phyloP scores from a whole-genome alignment of 2,329 filamentous ascomycete species.

The Zelopaecilomyces penicillatus region DNA sequence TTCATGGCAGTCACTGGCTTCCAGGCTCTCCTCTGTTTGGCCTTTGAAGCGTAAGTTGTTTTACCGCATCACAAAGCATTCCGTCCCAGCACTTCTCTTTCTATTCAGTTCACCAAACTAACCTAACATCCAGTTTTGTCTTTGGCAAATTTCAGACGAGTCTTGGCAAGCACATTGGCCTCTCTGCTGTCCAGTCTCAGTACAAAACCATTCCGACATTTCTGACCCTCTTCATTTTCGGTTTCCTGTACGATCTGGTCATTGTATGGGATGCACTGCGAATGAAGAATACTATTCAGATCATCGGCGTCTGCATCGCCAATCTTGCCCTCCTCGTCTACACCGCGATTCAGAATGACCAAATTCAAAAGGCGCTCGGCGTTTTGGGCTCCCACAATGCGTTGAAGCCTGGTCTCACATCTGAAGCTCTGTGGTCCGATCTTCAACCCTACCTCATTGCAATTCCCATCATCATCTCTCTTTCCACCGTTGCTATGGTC shows the following conservation, averaged over 20 bases:
- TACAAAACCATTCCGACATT: conserved; percentile 83
- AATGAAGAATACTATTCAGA: conserved; percentile 95
- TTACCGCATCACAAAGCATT: not conserved
- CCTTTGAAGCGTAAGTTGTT: conserved; percentile 70
- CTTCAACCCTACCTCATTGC: conserved; percentile 73
- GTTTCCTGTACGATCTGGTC: conserved; percentile 84
- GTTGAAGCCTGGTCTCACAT: conserved; percentile 29
- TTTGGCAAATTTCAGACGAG: conserved; percentile 77
- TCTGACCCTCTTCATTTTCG: conserved; percentile 93
- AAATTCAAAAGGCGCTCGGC: conserved; percentile 68
- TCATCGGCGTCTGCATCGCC: conserved; percentile 89
- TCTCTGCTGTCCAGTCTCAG: conserved; percentile 38
- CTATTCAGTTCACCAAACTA: conserved; percentile 3
- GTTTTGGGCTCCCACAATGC: conserved; percentile 38
- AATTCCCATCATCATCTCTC: conserved; percentile 73
- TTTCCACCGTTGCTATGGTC: conserved; percentile 63
- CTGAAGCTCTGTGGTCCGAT: conserved; percentile 53
- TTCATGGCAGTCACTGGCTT: conserved; percentile 67
- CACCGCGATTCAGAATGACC: conserved; percentile 83
- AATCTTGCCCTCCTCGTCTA: conserved; percentile 90
- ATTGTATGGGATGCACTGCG: conserved; percentile 90
- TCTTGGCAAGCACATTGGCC: conserved; percentile 34
- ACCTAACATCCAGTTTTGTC: conserved; percentile 56
- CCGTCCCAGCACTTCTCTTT: not conserved
- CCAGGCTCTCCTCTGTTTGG: conserved; percentile 74